Percentiles rank a stretch among this genome's conserved stretches.
phyloP scores from a whole-genome alignment of 148 eudicot genomes.

The Cornus florida region DNA sequence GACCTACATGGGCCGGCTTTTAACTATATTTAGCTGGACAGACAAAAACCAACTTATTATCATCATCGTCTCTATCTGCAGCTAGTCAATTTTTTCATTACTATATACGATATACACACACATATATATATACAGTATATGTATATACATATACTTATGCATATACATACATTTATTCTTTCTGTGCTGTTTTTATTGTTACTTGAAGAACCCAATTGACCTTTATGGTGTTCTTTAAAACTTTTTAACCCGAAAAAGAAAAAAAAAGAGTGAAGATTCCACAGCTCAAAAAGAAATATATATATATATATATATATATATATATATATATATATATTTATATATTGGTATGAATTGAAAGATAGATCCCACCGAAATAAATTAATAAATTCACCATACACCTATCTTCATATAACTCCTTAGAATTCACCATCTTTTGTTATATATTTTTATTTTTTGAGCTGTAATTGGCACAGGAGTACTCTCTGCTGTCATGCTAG shows the following conservation, averaged over 20 bases:
- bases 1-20: slow-evolving; percentile 90
- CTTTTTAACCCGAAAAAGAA: slow-evolving; percentile 29
- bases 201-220: slow-evolving; percentile 7
- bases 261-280: slow-evolving; percentile 52
- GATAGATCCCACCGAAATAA: slow-evolving; percentile 71
- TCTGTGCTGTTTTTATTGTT: background rate
- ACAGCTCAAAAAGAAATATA: slow-evolving; percentile 24
- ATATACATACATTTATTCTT: background rate
- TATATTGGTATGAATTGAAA: slow-evolving; percentile 42
- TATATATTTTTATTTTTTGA: slow-evolving; percentile 16
- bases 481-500: slow-evolving; percentile 39
- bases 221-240: slow-evolving; percentile 24
- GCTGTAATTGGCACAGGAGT: slow-evolving; percentile 27
- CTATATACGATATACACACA: background rate
- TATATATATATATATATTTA: background rate
- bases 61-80: slow-evolving; percentile 68
- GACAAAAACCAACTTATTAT: slow-evolving; percentile 77
- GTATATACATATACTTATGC: background rate
- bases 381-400: slow-evolving; percentile 45
- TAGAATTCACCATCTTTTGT: slow-evolving; percentile 69
- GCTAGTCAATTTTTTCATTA: slow-evolving; percentile 19
- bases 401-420: slow-evolving; percentile 69
- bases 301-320: background rate
- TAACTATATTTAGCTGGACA: slow-evolving; percentile 94
- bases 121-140: background rate